Evolutionary conservation across 1,284 basidiomycete species (phyloP).

Genomic region (Golubevia sp.): DNA sequence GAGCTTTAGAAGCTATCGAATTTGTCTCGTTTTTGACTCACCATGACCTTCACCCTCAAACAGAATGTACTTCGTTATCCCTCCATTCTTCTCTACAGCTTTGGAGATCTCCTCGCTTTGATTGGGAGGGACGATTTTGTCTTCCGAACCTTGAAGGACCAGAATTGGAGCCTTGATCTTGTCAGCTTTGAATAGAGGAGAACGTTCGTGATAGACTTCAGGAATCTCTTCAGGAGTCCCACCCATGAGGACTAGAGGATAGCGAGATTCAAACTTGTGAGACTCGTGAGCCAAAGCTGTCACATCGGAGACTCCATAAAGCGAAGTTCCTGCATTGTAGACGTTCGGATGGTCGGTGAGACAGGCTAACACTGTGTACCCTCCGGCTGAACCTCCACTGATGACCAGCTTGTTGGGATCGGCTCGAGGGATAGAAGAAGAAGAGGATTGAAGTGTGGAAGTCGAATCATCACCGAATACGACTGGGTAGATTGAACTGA

Average conservation of each 20-base stretch:
- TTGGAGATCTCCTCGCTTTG: slow-evolving; percentile 65
- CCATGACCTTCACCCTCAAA: slow-evolving; percentile 45
- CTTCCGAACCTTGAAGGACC: slow-evolving; percentile 67
- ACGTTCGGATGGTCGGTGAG: slow-evolving; percentile 63
- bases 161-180: slow-evolving; percentile 67
- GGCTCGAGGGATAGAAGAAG: slow-evolving; percentile 5
- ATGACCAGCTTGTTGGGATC: slow-evolving; percentile 23
- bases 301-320: slow-evolving; percentile 69
- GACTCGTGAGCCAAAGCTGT: slow-evolving; percentile 66
- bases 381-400: slow-evolving; percentile 65
- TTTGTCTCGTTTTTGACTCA: slow-evolving; percentile 64
- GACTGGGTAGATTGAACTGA: slow-evolving; percentile 15
- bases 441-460: too few relatives aligned
- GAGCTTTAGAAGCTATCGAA: slow-evolving; percentile 64
- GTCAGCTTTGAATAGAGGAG: slow-evolving; percentile 67
- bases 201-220: slow-evolving; percentile 66
- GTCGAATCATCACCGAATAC: slow-evolving; percentile 2
- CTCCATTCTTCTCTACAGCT: slow-evolving; percentile 19
- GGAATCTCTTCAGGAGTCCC: slow-evolving; percentile 66
- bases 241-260: slow-evolving; percentile 67
- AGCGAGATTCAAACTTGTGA: slow-evolving; percentile 73
- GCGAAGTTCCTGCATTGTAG: slow-evolving; percentile 67
- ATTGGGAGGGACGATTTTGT: slow-evolving; percentile 69
- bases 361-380: slow-evolving; percentile 69
- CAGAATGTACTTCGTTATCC: slow-evolving; percentile 22